A percentile compares a stretch with the other conserved stretches of the same genome.
These are phyloP conservation scores for Capsicum rhomboideum DNA, from an alignment of 257 asterid genomes.

Conservation along the genomic window DNA sequence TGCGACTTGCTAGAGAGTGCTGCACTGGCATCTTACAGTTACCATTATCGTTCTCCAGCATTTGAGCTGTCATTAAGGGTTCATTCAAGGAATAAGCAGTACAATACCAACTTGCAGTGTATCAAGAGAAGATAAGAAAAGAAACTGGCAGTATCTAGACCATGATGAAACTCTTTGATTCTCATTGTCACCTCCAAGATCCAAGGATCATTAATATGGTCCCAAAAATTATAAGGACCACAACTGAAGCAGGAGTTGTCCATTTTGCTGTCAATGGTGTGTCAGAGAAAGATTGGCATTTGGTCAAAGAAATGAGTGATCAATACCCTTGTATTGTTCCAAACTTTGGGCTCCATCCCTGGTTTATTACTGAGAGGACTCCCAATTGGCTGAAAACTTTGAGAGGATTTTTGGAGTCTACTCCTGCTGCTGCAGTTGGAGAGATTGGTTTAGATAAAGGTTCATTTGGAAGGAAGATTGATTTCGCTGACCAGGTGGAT, in stretches of 20 bases:
- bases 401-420: conserved; percentile 46
- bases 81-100: not conserved
- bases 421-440: conserved; percentile 87
- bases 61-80: not conserved
- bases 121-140: not conserved
- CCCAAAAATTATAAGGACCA: conserved; percentile 48
- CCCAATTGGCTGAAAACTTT: conserved; percentile 59
- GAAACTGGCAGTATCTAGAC: not conserved
- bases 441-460: conserved; percentile 98
- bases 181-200: conserved; percentile 96
- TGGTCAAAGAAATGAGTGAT: conserved; percentile 75
- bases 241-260: conserved; percentile 60
- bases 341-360: conserved; percentile 83
- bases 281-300: conserved; percentile 84
- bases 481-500: conserved; percentile 63
- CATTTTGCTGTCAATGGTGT: conserved; percentile 88
- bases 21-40: not conserved
- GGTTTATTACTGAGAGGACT: conserved; percentile 66
- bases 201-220: conserved; percentile 44
- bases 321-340: conserved; percentile 62
- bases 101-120: not conserved
- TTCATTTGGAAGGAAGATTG: conserved; percentile 52
- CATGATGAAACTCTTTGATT: conserved; percentile 71
- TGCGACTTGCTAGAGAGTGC: not conserved
- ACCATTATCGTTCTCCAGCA: not conserved